Base-by-base conservation (phyloP, 2,329 filamentous ascomycete species). In the Ramularia collo-cygni region DNA sequence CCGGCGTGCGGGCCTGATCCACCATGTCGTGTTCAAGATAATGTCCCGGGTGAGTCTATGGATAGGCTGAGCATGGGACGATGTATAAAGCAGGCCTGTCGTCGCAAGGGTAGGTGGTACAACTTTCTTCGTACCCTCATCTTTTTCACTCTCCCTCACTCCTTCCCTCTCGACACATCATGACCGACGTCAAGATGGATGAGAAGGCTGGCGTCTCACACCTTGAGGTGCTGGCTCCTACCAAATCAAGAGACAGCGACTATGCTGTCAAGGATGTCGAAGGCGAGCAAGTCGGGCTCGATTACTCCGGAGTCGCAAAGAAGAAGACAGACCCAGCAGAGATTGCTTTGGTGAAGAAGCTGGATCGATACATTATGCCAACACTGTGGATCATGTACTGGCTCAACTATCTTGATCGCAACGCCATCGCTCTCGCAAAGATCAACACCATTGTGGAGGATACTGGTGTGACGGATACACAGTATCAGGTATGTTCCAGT, bases 381-480 rank as follows among this genome's bases (percentile, higher is more conserved):
- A 53, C 44, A 48, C 37, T 56, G 6, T 56, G 53, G 53, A 27
- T 42, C 2, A 51, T 56, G 51, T 56, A 56, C 35, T 44, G 29
- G 29, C 46, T 56, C 17, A 57, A 57, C 35, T 57, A 56, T 21
- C 46, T 57, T 4, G 54, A 57, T 38, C 42, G 55, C 18, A 71
- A 71, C 40, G 68, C 68, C 18, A 71, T 73, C 37, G 66, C 67
- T 0, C 66, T 69, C 30, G 68, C 69, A 4, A 61, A 66, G 34
- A 33, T 54, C 14, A 44, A 36, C 39, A 38, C 37, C 17, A 47
- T 71, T 4, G 67, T 69, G 41, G 51, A 64, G 5, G 69, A 72
- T 35, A 54, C 67, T 13, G 53, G 57, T 8, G 58, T 69, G 48
- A 51, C 53, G 1, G 64, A 64, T 3, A 64, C 59, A 10, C 58